phyloP scores from a whole-genome alignment of 129 eudicot genomes.

The Tanacetum coccineum region DNA sequence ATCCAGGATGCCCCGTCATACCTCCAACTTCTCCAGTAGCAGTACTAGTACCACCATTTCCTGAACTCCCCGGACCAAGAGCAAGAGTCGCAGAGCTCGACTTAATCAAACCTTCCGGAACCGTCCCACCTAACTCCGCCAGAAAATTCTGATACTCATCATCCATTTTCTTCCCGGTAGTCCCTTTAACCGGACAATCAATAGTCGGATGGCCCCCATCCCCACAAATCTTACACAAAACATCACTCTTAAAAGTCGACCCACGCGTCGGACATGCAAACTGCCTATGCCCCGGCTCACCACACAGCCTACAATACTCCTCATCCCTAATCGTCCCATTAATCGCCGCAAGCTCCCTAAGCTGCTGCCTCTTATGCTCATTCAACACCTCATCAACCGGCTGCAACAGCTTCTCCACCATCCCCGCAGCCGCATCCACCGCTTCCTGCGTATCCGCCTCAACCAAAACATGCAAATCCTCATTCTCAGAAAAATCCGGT shows the following conservation, averaged over 20 bases:
- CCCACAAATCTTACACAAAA: constrained; percentile 79
- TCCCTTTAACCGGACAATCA: constrained; percentile 80
- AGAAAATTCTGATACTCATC: constrained; percentile 80
- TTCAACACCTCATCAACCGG: constrained; percentile 87
- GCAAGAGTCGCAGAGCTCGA: constrained; percentile 39
- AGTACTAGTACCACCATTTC: constrained; percentile 36
- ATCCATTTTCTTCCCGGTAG: constrained; percentile 87
- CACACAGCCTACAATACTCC: constrained; percentile 75
- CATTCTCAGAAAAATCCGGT: constrained; percentile 65
- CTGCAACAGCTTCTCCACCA: constrained; percentile 81
- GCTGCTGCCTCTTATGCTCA: constrained; percentile 91
- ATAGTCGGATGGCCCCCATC: constrained; percentile 94
- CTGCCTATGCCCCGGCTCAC: constrained; percentile 85
- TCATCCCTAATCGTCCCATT: constrained; percentile 91
- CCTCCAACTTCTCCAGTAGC: constrained; percentile 10
- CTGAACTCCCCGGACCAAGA: constrained; percentile 52
- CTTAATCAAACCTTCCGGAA: constrained; percentile 51
- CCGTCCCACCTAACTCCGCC: constrained; percentile 80
- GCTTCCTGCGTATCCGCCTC: constrained; percentile 87
- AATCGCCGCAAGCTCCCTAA: constrained; percentile 85
- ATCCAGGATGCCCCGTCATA: constrained; percentile 6
- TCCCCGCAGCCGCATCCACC: constrained; percentile 80
- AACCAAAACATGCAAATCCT: constrained; percentile 83
- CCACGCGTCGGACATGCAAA: constrained; percentile 66
- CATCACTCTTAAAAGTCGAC: constrained; percentile 84